phyloP scores from a whole-genome alignment of 352 stramenopile genomes.

The Phytophthora multivora region DNA sequence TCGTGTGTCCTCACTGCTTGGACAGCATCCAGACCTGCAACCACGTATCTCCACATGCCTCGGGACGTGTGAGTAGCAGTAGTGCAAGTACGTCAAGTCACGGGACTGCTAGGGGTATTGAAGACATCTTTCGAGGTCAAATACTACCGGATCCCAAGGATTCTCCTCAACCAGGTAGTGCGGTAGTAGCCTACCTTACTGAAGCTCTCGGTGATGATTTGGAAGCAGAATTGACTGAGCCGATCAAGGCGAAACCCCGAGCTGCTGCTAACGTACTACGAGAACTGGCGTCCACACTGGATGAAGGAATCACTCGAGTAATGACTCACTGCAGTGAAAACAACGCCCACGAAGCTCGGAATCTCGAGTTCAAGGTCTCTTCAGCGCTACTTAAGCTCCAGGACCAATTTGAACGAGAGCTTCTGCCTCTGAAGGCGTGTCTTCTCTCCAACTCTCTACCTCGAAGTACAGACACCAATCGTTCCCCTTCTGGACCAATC shows the following conservation, averaged over 20 bases:
- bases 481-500: constrained; percentile 21
- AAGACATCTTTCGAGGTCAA: constrained; percentile 10
- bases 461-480: constrained; percentile 32
- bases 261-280: constrained; percentile 50
- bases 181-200: constrained; percentile 25
- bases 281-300: constrained; percentile 30
- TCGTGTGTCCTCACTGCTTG: constrained; percentile 51
- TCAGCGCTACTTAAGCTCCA: constrained; percentile 19
- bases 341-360: neutral
- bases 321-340: constrained; percentile 16
- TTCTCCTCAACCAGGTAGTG: constrained; percentile 11
- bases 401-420: constrained; percentile 17
- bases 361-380: neutral
- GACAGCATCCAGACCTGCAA: constrained; percentile 50
- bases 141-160: constrained; percentile 16
- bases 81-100: constrained; percentile 25
- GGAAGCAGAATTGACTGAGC: neutral
- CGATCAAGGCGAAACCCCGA: neutral
- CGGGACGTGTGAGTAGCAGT: constrained; percentile 12
- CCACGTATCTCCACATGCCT: constrained; percentile 29
- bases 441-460: constrained; percentile 33
- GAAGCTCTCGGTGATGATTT: constrained; percentile 6
- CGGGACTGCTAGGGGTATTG: neutral
- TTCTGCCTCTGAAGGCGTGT: constrained; percentile 33
- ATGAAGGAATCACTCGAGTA: constrained; percentile 27